phyloP scores from a whole-genome alignment of 257 asterid genomes.

The Scutellaria baicalensis region DNA sequence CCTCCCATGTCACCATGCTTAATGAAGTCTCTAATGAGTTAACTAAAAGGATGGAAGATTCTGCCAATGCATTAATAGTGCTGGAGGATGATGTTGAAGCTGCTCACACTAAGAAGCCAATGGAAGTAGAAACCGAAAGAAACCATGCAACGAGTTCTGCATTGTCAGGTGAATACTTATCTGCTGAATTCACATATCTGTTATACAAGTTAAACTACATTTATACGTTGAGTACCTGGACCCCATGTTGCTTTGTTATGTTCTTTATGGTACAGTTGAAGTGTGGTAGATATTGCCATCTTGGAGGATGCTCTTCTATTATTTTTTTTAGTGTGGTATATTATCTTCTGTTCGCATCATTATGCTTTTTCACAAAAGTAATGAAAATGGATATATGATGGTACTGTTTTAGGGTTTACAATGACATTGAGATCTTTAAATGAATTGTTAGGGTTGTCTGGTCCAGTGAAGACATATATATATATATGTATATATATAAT shows the following conservation, averaged over 20 bases:
- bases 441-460: background rate
- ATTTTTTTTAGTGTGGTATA: conserved; percentile 1
- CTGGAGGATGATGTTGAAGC: conserved; percentile 31
- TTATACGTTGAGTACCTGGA: background rate
- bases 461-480: background rate
- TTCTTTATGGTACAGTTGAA: conserved; percentile 5
- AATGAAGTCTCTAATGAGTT: conserved; percentile 23
- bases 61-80: conserved; percentile 19
- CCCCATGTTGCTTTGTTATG: conserved; percentile 1
- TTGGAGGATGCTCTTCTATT: background rate
- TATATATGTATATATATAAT: background rate
- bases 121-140: conserved; percentile 24
- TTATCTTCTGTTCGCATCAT: background rate
- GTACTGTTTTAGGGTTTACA: background rate
- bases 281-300: conserved; percentile 5
- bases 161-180: conserved; percentile 25
- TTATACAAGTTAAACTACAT: background rate
- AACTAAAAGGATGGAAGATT: conserved; percentile 15
- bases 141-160: conserved; percentile 14
- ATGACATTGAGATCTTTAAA: background rate
- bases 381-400: conserved; percentile 1
- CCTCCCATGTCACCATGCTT: conserved; percentile 21
- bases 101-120: conserved; percentile 21
- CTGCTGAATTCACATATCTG: conserved; percentile 8
- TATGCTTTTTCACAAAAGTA: background rate